Conservation (phyloP, 2,329 filamentous ascomycete species). For the Exophiala viscosa region DNA sequence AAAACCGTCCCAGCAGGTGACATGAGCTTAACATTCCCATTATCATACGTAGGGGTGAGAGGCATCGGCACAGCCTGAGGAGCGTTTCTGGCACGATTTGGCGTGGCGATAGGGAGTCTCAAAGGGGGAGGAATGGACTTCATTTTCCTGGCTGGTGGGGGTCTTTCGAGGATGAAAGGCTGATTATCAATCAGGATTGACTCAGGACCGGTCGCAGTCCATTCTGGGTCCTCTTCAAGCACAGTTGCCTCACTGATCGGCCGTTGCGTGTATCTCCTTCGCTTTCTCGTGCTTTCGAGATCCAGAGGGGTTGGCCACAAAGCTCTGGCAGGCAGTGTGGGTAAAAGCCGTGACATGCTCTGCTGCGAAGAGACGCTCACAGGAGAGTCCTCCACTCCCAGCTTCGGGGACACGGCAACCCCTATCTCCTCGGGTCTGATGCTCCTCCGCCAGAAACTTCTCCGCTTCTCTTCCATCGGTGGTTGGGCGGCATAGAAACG, state of each 20-base stretch:
- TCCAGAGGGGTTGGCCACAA: conserved; percentile 39
- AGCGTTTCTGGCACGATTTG: conserved; percentile 27
- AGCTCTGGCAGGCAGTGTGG: conserved; percentile 33
- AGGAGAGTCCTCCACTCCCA: conserved; percentile 30
- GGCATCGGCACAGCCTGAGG: conserved; percentile 36
- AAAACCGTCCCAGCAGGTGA: conserved; percentile 5
- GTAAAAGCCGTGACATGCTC: conserved; percentile 38
- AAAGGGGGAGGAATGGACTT: conserved; percentile 10
- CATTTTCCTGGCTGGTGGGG: conserved; percentile 10
- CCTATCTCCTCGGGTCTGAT: conserved; percentile 31
- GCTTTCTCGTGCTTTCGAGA: conserved; percentile 12
- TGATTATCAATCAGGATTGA: conserved; percentile 22
- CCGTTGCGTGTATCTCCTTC: conserved; percentile 13
- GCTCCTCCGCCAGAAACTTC: conserved; percentile 31
- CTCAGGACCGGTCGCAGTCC: conserved; percentile 3
- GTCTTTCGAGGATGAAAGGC: conserved; percentile 17
- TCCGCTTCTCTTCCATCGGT: conserved; percentile 23
- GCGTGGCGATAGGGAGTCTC: conserved; percentile 13
- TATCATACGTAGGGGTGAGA: conserved; percentile 29
- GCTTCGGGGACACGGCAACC: conserved; percentile 33
- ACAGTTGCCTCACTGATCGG: conserved; percentile 34
- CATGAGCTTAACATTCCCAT: conserved; percentile 21
- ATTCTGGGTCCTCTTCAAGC: conserved; percentile 38
- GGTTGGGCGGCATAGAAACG: conserved; percentile 23
- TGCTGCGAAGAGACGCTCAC: conserved; percentile 35